A percentile compares a stretch with the other conserved stretches of the same genome.
Conservation (phyloP, 1,284 basidiomycete genomes). For the Waitea zeae region DNA sequence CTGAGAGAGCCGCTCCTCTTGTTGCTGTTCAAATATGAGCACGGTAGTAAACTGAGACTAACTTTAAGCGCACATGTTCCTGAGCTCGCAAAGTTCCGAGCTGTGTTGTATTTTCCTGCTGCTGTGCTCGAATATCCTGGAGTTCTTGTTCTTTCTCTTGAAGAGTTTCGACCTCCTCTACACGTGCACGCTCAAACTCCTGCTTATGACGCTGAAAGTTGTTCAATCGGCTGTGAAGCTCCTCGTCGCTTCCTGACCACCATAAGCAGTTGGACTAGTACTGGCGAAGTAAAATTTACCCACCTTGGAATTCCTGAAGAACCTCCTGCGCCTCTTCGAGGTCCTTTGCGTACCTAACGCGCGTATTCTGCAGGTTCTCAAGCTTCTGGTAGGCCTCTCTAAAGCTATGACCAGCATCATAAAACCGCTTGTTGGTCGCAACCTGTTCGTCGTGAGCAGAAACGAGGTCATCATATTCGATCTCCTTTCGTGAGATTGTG, state of each 20-base stretch:
- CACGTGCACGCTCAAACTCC: conserved; percentile 31
- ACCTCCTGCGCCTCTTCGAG: conserved; percentile 48
- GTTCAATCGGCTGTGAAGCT: conserved; percentile 47
- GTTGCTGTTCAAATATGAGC: conserved; percentile 28
- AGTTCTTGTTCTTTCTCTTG: conserved; percentile 52
- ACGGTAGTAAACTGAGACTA: not conserved
- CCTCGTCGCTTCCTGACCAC: conserved; percentile 58
- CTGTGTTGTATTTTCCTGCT: conserved; percentile 36
- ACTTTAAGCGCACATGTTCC: conserved; percentile 30
- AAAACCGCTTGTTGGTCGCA: conserved; percentile 65
- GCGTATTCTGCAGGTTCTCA: conserved; percentile 50
- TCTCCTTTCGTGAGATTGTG: conserved; percentile 53
- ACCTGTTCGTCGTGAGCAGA: conserved; percentile 49
- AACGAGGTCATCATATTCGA: conserved; percentile 59
- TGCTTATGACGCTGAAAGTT: conserved; percentile 60
- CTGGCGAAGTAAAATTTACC: not conserved
- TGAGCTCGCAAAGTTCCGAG: conserved; percentile 49
- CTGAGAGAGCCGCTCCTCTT: conserved; percentile 55
- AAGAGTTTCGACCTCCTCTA: conserved; percentile 27
- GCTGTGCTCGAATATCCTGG: conserved; percentile 27
- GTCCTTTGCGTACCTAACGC: conserved; percentile 33
- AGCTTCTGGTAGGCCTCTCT: conserved; percentile 67
- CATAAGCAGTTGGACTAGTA: not conserved
- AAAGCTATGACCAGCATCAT: conserved; percentile 74
- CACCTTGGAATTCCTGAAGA: conserved; percentile 62